Conservation (phyloP, 306 rosid species). For the Lotus japonicus region DNA sequence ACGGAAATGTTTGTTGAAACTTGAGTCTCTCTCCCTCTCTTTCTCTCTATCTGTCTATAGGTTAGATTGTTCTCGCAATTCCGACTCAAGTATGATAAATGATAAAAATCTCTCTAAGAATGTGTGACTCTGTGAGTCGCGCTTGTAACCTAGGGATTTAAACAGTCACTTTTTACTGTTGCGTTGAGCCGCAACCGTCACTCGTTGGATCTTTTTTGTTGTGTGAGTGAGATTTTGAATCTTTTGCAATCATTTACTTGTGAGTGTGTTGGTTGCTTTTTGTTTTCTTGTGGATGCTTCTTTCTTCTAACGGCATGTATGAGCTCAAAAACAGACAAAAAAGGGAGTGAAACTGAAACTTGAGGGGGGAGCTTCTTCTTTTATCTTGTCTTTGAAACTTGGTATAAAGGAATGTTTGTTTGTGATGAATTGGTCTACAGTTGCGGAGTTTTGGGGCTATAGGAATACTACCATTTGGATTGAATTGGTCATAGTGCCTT, state of each 20-base stretch:
- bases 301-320: constrained; percentile 14
- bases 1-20: constrained; percentile 20
- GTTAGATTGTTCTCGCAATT: no score
- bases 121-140: no score
- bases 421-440: not conserved
- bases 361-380: not conserved
- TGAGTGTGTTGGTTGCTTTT: constrained; percentile 7
- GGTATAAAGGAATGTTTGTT: not conserved
- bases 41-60: no score
- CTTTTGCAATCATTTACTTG: not conserved
- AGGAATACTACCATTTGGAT: not conserved
- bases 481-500: not conserved
- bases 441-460: not conserved
- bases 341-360: no score
- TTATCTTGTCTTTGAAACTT: not conserved
- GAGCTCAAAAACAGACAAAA: not conserved
- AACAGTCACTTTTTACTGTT: no score
- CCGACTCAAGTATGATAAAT: no score
- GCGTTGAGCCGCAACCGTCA: no score
- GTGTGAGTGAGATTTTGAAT: constrained; percentile 13
- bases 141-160: no score
- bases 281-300: constrained; percentile 3
- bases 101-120: no score
- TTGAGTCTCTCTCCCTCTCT: not conserved
- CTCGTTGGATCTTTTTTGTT: no score